Evolutionary conservation across 495 filamentous ascomycete species (phyloP).

Genomic region (Hypomontagnella submonticulosa): DNA sequence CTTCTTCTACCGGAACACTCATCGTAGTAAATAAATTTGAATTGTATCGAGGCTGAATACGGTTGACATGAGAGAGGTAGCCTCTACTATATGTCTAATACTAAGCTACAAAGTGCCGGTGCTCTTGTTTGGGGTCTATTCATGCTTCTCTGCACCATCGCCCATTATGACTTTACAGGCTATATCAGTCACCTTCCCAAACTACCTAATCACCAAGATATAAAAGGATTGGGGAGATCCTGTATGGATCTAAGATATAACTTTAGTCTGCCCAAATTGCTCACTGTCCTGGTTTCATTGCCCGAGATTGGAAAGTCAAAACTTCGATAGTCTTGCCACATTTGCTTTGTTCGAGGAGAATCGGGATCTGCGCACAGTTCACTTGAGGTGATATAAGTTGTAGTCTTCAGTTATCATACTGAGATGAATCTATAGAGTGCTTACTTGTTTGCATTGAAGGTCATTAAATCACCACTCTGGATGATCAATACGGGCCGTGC

Average conservation of each 20-base stretch:
- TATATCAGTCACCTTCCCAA: no score
- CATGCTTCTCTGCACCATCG: no score
- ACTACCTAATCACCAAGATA: no score
- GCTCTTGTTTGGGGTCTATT: no score
- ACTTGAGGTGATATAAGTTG: constrained; percentile 37
- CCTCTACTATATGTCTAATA: no score
- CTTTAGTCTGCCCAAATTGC: not conserved
- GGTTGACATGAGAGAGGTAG: no score
- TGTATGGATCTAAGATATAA: not conserved
- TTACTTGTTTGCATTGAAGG: constrained; percentile 5
- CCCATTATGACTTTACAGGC: no score
- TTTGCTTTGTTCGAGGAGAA: constrained; percentile 54
- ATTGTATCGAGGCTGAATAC: no score
- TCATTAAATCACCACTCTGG: constrained; percentile 15
- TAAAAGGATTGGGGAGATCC: no score
- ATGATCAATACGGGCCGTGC: constrained; percentile 50
- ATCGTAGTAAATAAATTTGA: no score
- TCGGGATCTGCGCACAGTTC: constrained; percentile 51
- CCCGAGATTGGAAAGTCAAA: not conserved
- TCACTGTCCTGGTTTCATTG: not conserved
- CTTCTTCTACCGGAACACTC: no score
- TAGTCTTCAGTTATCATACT: not conserved
- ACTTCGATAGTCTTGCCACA: constrained; percentile 27
- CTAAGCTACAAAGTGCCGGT: no score
- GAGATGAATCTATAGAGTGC: not conserved